Evolutionary conservation across 202 grass and related monocot genomes (phyloP).

Genomic region (Carex arenaria): DNA sequence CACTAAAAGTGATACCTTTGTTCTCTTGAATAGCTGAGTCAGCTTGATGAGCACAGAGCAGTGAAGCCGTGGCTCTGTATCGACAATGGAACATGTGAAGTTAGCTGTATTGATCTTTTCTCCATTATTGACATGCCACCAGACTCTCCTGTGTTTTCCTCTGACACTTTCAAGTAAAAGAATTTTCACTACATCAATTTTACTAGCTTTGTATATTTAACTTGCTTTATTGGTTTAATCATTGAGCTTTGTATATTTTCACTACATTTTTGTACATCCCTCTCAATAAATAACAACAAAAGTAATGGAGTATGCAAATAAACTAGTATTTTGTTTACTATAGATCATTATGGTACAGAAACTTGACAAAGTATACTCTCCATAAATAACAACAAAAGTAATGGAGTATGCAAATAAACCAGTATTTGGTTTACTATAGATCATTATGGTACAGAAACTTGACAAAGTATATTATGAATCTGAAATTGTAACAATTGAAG

Average conservation of each 20-base stretch:
- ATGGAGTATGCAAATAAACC: no score
- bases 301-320: neutral
- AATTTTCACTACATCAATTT: neutral
- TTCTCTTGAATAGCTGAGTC: constrained; percentile 43
- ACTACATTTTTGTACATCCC: neutral
- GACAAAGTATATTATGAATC: neutral
- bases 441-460: no score
- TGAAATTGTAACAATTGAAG: neutral
- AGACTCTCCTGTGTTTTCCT: constrained; percentile 53
- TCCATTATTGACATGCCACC: constrained; percentile 50
- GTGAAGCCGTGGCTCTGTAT: constrained; percentile 58
- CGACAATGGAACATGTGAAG: constrained; percentile 31
- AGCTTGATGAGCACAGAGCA: constrained; percentile 50
- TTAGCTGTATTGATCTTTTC: constrained; percentile 54
- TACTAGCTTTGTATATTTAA: neutral
- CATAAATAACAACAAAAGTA: no score
- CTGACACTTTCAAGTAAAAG: constrained; percentile 69
- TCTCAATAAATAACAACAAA: neutral
- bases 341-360: neutral
- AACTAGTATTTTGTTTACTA: neutral
- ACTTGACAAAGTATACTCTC: neutral
- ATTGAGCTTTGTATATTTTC: neutral
- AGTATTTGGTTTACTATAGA: no score
- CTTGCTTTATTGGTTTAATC: neutral
- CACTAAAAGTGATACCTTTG: constrained; percentile 28